Evolutionary conservation across 441 rosid species (phyloP).

Genomic region (Metrosideros polymorpha): DNA sequence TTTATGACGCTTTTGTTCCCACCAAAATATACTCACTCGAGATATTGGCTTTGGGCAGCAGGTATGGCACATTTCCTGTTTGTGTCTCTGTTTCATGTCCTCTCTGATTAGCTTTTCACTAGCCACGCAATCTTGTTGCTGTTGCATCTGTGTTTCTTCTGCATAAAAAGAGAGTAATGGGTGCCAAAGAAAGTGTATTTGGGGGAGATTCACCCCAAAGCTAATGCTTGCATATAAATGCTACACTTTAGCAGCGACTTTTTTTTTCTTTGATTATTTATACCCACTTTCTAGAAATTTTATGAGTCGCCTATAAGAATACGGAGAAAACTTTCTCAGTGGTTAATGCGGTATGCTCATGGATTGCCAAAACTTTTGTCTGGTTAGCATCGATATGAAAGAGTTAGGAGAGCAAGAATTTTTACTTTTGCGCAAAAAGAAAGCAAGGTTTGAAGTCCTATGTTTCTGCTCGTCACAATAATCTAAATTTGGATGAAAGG

Average conservation of each 20-base stretch:
- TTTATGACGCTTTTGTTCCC: slow-evolving; percentile 48
- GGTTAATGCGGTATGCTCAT: neutral
- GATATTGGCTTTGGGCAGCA: slow-evolving; percentile 72
- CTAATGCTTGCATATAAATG: neutral
- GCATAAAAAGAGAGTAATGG: neutral
- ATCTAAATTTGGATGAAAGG: neutral
- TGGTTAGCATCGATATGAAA: neutral
- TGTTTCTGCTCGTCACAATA: neutral
- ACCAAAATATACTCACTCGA: slow-evolving; percentile 69
- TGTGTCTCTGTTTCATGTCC: neutral
- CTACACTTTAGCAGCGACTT: neutral
- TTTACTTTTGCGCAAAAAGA: neutral
- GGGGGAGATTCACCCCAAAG: neutral
- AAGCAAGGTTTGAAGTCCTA: neutral
- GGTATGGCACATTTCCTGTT: slow-evolving; percentile 25
- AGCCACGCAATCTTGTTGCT: neutral
- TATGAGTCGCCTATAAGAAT: neutral
- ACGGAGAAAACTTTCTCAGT: neutral
- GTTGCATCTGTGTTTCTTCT: neutral
- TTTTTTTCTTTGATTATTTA: neutral
- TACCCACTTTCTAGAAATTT: neutral
- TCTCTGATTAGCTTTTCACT: neutral
- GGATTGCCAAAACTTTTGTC: neutral
- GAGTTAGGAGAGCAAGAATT: neutral
- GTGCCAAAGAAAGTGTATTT: neutral